phyloP scores from a whole-genome alignment of 1,284 basidiomycete species.

The Melanopsichium pennsylvanicum region DNA sequence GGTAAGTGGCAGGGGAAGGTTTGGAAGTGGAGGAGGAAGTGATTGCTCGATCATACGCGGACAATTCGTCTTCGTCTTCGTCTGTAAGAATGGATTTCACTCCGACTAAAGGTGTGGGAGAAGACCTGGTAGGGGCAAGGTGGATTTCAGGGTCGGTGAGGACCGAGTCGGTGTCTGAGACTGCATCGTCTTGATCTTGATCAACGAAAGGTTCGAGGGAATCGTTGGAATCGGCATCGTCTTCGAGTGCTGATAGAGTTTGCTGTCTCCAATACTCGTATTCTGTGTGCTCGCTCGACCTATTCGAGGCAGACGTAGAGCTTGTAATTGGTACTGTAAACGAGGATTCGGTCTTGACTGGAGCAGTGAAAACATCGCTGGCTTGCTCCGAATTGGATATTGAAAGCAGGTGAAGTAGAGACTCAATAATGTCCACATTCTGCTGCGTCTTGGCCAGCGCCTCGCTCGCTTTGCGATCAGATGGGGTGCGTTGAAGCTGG shows the following conservation, averaged over 20 bases:
- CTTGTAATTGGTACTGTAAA: too few species aligned
- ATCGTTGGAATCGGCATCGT: constrained; percentile 1
- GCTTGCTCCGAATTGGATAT: not conserved
- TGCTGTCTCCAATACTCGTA: constrained; percentile 30
- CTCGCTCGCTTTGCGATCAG: constrained; percentile 1
- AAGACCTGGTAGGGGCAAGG: not conserved
- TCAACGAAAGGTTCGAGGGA: too few species aligned
- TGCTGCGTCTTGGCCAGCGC: constrained; percentile 28
- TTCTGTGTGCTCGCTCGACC: not conserved
- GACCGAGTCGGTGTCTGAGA: constrained; percentile 26
- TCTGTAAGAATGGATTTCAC: too few species aligned
- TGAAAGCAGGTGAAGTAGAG: constrained; percentile 12
- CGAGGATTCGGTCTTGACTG: not conserved
- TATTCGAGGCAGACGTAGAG: too few species aligned
- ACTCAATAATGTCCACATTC: constrained; percentile 17
- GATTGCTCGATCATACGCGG: constrained; percentile 22
- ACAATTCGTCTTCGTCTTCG: constrained; percentile 9
- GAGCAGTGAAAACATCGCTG: constrained; percentile 18
- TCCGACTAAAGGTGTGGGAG: not conserved
- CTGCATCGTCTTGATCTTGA: constrained; percentile 3
- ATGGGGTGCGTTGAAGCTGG: not conserved
- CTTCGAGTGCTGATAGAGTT: constrained; percentile 10
- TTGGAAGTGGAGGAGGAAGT: not conserved
- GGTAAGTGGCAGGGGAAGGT: not conserved
- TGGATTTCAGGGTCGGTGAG: constrained; percentile 38